Evolutionary conservation across 2,329 filamentous ascomycete genomes (phyloP).

Genomic region (Xylariaceae sp.): DNA sequence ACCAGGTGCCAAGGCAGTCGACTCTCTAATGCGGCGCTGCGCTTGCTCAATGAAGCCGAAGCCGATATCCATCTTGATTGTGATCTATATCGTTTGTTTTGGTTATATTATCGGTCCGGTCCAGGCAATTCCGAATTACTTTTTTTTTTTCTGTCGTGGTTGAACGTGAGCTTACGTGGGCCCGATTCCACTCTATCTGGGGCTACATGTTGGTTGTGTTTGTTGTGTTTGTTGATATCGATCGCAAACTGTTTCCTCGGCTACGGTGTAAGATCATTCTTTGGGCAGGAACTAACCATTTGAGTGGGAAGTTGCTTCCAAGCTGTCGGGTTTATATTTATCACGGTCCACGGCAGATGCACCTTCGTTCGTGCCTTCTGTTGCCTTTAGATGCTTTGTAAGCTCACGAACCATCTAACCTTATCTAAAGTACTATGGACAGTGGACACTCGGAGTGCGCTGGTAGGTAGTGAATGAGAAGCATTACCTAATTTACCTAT

Average conservation of each 20-base stretch:
- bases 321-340: no score
- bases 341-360: no score
- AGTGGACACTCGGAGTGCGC: no score
- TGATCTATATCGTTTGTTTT: not conserved
- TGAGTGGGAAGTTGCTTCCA: no score
- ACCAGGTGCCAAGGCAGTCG: slow-evolving; percentile 12
- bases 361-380: no score
- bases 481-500: no score
- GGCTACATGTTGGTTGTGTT: slow-evolving; percentile 2
- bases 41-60: slow-evolving; percentile 18
- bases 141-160: not conserved
- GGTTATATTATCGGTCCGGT: not conserved
- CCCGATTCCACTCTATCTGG: not conserved
- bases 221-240: slow-evolving; percentile 18
- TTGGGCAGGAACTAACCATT: no score
- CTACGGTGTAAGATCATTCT: not conserved
- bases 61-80: slow-evolving; percentile 6
- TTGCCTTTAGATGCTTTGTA: no score
- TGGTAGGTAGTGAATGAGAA: no score
- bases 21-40: slow-evolving; percentile 25
- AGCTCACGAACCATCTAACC: no score
- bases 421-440: no score
- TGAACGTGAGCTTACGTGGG: not conserved
- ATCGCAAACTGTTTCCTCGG: slow-evolving; percentile 27
- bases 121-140: not conserved